A percentile compares a stretch with the other conserved stretches of the same genome.
phyloP scores from a whole-genome alignment of 1,139 yeast genomes.

The Pichia sp. region DNA sequence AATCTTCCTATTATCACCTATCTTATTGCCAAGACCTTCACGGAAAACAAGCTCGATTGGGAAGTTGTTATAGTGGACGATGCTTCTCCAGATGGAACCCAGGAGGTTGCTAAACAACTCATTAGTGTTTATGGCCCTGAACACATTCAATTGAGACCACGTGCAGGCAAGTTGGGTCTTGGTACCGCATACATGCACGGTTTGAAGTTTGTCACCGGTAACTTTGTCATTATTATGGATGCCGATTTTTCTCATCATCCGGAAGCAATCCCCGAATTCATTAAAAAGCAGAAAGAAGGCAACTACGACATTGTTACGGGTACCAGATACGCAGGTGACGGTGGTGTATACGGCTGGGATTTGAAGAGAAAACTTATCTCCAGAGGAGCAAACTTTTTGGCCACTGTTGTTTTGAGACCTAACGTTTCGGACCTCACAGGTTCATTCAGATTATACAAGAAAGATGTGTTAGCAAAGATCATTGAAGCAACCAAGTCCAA shows the following conservation, averaged over 20 bases:
- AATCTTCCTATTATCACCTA: slow-evolving; percentile 70
- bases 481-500: slow-evolving; percentile 69
- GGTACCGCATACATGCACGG: slow-evolving; percentile 86
- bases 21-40: slow-evolving; percentile 68
- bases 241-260: slow-evolving; percentile 86
- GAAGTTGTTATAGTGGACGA: slow-evolving; percentile 79
- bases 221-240: slow-evolving; percentile 78
- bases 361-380: slow-evolving; percentile 74
- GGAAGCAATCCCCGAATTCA: slow-evolving; percentile 72
- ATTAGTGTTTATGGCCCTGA: slow-evolving; percentile 59
- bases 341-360: slow-evolving; percentile 87
- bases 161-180: slow-evolving; percentile 76
- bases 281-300: slow-evolving; percentile 59
- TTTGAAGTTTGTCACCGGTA: slow-evolving; percentile 65
- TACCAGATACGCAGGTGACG: slow-evolving; percentile 78
- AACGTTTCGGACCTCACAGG: slow-evolving; percentile 76
- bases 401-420: slow-evolving; percentile 69
- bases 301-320: slow-evolving; percentile 81
- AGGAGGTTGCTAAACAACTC: slow-evolving; percentile 64
- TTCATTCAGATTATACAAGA: slow-evolving; percentile 72
- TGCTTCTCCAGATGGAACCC: slow-evolving; percentile 81
- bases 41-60: slow-evolving; percentile 60
- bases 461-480: slow-evolving; percentile 61
- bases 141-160: slow-evolving; percentile 63
- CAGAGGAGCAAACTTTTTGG: slow-evolving; percentile 78